phyloP scores from a whole-genome alignment of 208 protist genomes.

The Trypanosoma cruzi region DNA sequence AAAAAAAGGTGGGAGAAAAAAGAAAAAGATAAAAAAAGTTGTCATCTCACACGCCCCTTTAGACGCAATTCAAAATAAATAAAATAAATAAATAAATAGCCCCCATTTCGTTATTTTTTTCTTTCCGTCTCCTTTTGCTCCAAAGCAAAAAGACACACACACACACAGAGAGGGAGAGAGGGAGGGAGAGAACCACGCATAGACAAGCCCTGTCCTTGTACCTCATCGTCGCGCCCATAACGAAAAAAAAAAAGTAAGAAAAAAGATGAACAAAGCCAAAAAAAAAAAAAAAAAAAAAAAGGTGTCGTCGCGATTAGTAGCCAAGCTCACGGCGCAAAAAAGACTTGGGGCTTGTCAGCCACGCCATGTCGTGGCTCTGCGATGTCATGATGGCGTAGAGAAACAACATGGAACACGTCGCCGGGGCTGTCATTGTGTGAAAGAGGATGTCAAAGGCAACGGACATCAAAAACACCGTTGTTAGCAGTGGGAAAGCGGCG shows the following conservation, averaged over 20 bases:
- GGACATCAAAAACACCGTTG: slow-evolving; percentile 61
- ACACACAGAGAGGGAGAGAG: slow-evolving; percentile 10
- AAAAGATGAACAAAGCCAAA: slow-evolving; percentile 17
- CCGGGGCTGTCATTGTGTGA: slow-evolving; percentile 89
- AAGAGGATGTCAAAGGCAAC: slow-evolving; percentile 72
- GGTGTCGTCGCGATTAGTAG: slow-evolving; percentile 51
- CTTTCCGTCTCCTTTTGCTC: too few relatives aligned
- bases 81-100: too few relatives aligned
- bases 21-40: slow-evolving; percentile 17
- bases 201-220: slow-evolving; percentile 2
- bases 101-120: too few relatives aligned
- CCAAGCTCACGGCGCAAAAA: slow-evolving; percentile 81
- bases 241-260: slow-evolving; percentile 10
- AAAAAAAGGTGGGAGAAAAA: slow-evolving; percentile 15
- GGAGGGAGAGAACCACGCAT: slow-evolving; percentile 5
- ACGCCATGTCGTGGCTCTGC: slow-evolving; percentile 86
- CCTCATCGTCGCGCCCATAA: too few relatives aligned
- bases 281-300: slow-evolving; percentile 7
- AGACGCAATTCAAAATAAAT: neutral
- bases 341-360: slow-evolving; percentile 88
- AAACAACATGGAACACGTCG: slow-evolving; percentile 81
- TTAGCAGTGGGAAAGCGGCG: slow-evolving; percentile 67
- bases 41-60: neutral
- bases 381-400: slow-evolving; percentile 83
- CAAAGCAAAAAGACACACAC: too few relatives aligned